A percentile compares a stretch with the other conserved stretches of the same genome.
phyloP scores from a whole-genome alignment of 441 rosid genomes.

The Pelargonium australe region DNA sequence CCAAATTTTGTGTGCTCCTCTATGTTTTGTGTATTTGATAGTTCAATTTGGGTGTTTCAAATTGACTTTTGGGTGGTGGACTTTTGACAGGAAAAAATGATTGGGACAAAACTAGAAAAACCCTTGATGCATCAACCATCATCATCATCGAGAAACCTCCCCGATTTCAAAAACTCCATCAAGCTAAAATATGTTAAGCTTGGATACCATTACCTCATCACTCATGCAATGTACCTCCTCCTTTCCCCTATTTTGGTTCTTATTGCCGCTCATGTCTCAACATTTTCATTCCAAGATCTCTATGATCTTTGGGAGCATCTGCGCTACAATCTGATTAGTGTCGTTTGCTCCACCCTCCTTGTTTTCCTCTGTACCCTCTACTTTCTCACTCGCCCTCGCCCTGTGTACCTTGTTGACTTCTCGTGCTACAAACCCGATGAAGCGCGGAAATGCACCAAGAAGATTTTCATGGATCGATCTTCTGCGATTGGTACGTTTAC shows the following conservation, averaged over 20 bases:
- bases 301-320: constrained; percentile 44
- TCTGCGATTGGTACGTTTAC: neutral
- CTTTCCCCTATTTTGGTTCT: constrained; percentile 34
- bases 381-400: constrained; percentile 43
- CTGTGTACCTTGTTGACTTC: constrained; percentile 10
- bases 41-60: neutral
- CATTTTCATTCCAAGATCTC: constrained; percentile 39
- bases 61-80: neutral
- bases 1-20: neutral
- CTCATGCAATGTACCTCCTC: constrained; percentile 55
- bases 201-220: constrained; percentile 50
- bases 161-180: constrained; percentile 48
- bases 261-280: constrained; percentile 41
- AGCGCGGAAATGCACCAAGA: constrained; percentile 3
- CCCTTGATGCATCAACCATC: constrained; percentile 21
- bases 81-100: constrained; percentile 23
- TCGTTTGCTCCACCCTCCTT: constrained; percentile 41
- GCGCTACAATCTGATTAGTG: constrained; percentile 44
- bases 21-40: neutral
- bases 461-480: neutral
- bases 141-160: constrained; percentile 32
- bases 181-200: constrained; percentile 56
- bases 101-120: constrained; percentile 21
- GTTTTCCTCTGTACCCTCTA: constrained; percentile 43
- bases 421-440: neutral